Conservation (phyloP, 225 moss, liverwort and hornwort genomes). For the Bryoerythrophyllum caledonicum region DNA sequence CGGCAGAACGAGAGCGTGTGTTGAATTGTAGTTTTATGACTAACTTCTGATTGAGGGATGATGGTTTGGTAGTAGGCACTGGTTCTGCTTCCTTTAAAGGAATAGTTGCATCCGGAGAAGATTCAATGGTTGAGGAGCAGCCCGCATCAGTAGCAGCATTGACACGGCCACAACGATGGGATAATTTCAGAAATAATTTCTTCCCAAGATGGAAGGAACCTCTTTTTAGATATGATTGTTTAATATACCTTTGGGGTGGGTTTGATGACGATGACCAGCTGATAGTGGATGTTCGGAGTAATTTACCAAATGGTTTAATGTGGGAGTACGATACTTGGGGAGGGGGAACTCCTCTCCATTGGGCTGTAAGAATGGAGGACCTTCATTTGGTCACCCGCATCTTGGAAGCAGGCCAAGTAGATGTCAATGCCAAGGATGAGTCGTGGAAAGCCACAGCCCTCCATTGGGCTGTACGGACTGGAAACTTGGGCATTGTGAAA, state of each 20-base stretch:
- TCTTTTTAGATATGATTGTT: too few species aligned
- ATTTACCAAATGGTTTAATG: not conserved
- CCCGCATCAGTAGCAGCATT: not conserved
- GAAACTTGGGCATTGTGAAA: not conserved
- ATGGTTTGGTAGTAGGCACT: not conserved
- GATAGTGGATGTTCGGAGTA: not conserved
- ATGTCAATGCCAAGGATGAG: not conserved
- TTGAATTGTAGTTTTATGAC: too few species aligned
- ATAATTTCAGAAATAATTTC: too few species aligned
- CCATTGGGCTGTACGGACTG: not conserved
- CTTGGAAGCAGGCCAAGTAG: not conserved
- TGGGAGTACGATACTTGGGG: not conserved
- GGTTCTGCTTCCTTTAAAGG: too few species aligned
- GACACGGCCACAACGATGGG: not conserved
- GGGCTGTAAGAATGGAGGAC: not conserved
- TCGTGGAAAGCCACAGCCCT: not conserved
- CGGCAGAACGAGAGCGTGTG: too few species aligned
- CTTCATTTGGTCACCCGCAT: not conserved
- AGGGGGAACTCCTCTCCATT: not conserved
- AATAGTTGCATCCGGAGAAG: too few species aligned
- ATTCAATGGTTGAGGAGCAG: not conserved
- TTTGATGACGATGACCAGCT: fast-evolving
- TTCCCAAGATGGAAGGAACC: not conserved
- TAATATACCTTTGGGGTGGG: too few species aligned
- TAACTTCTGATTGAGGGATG: too few species aligned